phyloP scores from a whole-genome alignment of 495 filamentous ascomycete genomes.

The Aspergillus steynii region DNA sequence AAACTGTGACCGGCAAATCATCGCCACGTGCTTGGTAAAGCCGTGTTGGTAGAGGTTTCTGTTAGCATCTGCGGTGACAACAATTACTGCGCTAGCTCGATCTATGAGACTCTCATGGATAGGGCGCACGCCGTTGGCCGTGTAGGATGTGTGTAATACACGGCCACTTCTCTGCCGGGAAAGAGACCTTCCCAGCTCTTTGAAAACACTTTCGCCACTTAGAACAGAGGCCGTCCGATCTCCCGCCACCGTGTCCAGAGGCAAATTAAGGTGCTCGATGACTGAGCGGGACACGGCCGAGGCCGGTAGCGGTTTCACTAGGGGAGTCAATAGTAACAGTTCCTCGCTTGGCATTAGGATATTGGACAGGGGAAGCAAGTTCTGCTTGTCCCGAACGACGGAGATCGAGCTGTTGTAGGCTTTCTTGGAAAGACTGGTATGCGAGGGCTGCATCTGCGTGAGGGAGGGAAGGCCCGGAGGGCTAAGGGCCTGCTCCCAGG shows the following conservation, averaged over 20 bases:
- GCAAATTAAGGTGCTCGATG: conserved; percentile 48
- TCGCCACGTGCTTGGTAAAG: conserved; percentile 90
- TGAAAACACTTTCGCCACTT: conserved; percentile 85
- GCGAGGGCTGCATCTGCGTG: conserved; percentile 75
- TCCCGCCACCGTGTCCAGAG: conserved; percentile 59
- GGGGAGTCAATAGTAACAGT: conserved; percentile 75
- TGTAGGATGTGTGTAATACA: conserved; percentile 88
- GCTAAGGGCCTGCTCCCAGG: conserved; percentile 80
- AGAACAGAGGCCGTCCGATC: conserved; percentile 67
- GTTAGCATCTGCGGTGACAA: conserved; percentile 88
- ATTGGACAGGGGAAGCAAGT: conserved; percentile 73
- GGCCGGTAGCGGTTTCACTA: conserved; percentile 83
- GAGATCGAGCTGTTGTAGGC: conserved; percentile 87
- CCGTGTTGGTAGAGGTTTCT: conserved; percentile 87
- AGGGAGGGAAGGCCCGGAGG: conserved; percentile 71
- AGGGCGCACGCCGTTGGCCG: conserved; percentile 82
- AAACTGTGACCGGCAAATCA: conserved; percentile 80
- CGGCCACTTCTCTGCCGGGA: conserved; percentile 79
- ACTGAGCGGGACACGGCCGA: conserved; percentile 65
- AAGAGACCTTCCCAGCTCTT: conserved; percentile 77
- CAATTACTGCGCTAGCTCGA: conserved; percentile 78
- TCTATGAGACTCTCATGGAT: conserved; percentile 90
- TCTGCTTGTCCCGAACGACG: conserved; percentile 79
- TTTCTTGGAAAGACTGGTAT: conserved; percentile 73
- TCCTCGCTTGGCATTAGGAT: conserved; percentile 80